A percentile compares a stretch with the other conserved stretches of the same genome.
phyloP scores from a whole-genome alignment of 352 stramenopile genomes.

The Phytophthora multivora region DNA sequence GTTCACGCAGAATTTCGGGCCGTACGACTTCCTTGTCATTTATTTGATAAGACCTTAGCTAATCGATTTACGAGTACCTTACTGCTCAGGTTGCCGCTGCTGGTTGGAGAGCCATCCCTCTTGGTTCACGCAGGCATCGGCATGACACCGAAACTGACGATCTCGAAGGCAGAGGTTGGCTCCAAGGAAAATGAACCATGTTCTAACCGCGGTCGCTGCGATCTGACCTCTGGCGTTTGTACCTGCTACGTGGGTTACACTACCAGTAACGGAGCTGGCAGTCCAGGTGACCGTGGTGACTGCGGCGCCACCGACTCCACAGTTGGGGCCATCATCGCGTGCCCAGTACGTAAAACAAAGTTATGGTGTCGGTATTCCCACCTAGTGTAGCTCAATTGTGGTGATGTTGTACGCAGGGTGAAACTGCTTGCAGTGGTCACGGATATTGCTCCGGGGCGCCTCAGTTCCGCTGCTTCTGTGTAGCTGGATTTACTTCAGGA shows the following conservation, averaged over 20 bases:
- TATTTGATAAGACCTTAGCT: neutral
- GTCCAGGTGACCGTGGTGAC: conserved; percentile 65
- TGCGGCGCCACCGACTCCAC: conserved; percentile 56
- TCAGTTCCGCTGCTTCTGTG: conserved; percentile 76
- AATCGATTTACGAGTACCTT: neutral
- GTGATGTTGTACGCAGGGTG: conserved; percentile 35
- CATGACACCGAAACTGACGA: conserved; percentile 43
- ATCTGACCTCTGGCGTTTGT: conserved; percentile 83
- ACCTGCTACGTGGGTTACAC: conserved; percentile 85
- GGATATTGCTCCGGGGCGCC: conserved; percentile 72
- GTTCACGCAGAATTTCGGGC: conserved; percentile 82
- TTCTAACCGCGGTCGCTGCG: conserved; percentile 72
- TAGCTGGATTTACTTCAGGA: conserved; percentile 58
- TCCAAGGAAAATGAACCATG: conserved; percentile 92
- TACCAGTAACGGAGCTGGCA: conserved; percentile 64
- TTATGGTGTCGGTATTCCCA: neutral
- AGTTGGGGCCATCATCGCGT: conserved; percentile 43
- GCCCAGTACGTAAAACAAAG: conserved; percentile 39
- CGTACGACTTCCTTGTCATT: conserved; percentile 32
- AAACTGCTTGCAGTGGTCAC: conserved; percentile 70
- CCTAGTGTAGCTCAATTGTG: neutral
- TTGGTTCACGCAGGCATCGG: conserved; percentile 65
- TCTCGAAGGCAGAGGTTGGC: conserved; percentile 70
- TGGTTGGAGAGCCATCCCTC: conserved; percentile 72
- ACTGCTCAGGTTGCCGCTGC: conserved; percentile 50